Conservation (phyloP, 768 basidiomycete genomes). For the Sarcomyxa edulis region DNA sequence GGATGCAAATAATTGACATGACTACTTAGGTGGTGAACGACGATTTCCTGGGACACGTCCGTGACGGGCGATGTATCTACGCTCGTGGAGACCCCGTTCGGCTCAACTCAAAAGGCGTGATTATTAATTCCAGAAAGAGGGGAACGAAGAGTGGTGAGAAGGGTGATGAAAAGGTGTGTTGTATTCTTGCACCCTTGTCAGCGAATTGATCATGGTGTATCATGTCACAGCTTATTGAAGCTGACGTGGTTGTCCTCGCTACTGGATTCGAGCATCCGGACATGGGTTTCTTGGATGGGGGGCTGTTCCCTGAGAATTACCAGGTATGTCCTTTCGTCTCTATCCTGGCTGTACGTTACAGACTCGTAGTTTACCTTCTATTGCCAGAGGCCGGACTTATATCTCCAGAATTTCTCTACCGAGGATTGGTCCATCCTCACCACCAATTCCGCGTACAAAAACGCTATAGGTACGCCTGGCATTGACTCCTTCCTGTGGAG, state of each 20-base stretch:
- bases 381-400: conserved; percentile 39
- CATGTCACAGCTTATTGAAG: conserved; percentile 24
- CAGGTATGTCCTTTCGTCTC: conserved; percentile 21
- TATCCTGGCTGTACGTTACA: not conserved
- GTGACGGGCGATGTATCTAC: conserved; percentile 35
- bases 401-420: conserved; percentile 50
- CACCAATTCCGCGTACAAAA: conserved; percentile 47
- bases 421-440: conserved; percentile 48
- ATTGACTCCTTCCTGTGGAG: too few species aligned
- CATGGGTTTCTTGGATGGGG: conserved; percentile 38
- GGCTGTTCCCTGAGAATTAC: conserved; percentile 46
- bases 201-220: not conserved
- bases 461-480: conserved; percentile 46
- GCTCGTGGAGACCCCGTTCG: conserved; percentile 40
- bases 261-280: conserved; percentile 47
- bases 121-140: conserved; percentile 31
- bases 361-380: too few species aligned
- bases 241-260: conserved; percentile 46
- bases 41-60: conserved; percentile 41
- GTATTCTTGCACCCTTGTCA: not conserved
- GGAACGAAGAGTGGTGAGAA: conserved; percentile 26
- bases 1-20: not conserved
- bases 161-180: conserved; percentile 19
- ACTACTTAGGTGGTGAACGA: conserved; percentile 52
- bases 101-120: conserved; percentile 28